These are phyloP conservation scores for Ustilago tritici DNA, from an alignment of 1,284 basidiomycete genomes.

Conservation along the genomic window DNA sequence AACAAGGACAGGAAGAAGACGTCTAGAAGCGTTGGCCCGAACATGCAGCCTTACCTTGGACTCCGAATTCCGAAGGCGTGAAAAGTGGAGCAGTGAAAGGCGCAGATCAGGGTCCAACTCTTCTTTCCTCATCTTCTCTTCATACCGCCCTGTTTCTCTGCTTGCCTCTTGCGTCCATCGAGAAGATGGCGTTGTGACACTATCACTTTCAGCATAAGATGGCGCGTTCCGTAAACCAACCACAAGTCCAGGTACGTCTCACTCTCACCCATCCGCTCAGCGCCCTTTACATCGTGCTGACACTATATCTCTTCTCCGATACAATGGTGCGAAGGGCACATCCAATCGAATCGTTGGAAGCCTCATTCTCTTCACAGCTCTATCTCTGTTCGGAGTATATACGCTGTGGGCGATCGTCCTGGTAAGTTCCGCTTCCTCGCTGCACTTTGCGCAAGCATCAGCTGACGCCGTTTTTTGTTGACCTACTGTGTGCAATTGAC, in stretches of 20 bases:
- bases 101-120: neutral
- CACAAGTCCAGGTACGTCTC: constrained; percentile 11
- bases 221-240: constrained; percentile 2
- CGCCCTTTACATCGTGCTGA: neutral
- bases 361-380: constrained; percentile 21
- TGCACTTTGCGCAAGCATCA: neutral
- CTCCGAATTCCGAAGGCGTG: neutral
- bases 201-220: neutral
- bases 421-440: constrained; percentile 16
- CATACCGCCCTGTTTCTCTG: neutral
- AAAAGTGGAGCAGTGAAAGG: neutral
- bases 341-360: constrained; percentile 27
- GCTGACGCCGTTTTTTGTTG: neutral
- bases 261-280: no score
- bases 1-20: neutral
- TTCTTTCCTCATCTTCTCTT: neutral
- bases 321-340: constrained; percentile 3
- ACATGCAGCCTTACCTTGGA: neutral
- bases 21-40: neutral
- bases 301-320: neutral
- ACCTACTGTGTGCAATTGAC: neutral
- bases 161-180: neutral
- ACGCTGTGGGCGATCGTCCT: constrained; percentile 41
- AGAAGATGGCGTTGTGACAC: neutral
- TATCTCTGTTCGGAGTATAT: constrained; percentile 25